phyloP scores from a whole-genome alignment of 2,329 filamentous ascomycete genomes.

The Corinectria fuckeliana region DNA sequence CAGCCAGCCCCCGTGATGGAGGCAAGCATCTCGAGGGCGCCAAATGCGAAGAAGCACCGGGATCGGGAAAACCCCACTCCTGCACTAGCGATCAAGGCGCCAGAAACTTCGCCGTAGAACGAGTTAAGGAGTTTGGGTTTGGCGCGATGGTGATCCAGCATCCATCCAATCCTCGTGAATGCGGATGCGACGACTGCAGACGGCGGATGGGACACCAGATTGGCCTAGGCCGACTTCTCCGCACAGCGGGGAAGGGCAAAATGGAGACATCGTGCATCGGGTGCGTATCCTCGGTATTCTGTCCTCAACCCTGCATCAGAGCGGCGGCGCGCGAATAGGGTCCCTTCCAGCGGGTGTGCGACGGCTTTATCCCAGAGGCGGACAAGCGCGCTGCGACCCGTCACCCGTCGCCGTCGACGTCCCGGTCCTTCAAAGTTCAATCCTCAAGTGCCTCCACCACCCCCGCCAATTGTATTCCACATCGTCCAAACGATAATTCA shows the following conservation, averaged over 20 bases:
- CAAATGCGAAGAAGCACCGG: neutral
- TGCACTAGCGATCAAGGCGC: constrained; percentile 8
- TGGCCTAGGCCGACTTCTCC: constrained; percentile 34
- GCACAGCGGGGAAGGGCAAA: constrained; percentile 33
- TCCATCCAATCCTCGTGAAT: constrained; percentile 16
- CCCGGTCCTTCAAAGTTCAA: constrained; percentile 25
- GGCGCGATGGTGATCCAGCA: constrained; percentile 4
- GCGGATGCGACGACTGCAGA: constrained; percentile 20
- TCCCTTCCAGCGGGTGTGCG: constrained; percentile 33
- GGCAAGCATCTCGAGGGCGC: neutral
- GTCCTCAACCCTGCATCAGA: constrained; percentile 32
- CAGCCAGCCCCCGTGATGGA: neutral
- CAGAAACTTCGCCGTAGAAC: neutral
- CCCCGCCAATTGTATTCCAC: constrained; percentile 24
- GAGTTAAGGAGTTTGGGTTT: neutral
- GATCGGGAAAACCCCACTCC: constrained; percentile 2
- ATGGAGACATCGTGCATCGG: constrained; percentile 38
- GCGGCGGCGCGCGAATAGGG: constrained; percentile 36
- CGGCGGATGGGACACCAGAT: constrained; percentile 26
- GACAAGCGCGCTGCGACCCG: constrained; percentile 33
- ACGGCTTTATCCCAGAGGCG: constrained; percentile 32
- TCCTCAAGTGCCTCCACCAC: constrained; percentile 2
- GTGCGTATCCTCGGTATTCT: constrained; percentile 27
- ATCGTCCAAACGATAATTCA: constrained; percentile 12
- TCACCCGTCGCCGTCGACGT: constrained; percentile 12